Percentiles rank a stretch among this genome's conserved stretches.
These are phyloP conservation scores for Claviceps capensis DNA, from an alignment of 2,329 filamentous ascomycete species.

Conservation along the genomic window DNA sequence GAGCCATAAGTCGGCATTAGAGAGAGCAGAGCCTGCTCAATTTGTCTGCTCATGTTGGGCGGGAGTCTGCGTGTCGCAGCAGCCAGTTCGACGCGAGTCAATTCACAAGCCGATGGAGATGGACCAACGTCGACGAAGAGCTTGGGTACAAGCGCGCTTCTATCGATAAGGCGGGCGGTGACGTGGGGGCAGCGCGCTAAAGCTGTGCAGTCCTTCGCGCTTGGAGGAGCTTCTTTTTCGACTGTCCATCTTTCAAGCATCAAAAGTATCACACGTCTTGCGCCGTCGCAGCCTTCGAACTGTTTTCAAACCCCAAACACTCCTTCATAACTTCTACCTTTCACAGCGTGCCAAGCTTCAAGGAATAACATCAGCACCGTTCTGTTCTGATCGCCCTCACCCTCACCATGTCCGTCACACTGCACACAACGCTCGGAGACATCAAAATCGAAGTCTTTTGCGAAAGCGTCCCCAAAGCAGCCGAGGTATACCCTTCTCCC, in stretches of 20 bases:
- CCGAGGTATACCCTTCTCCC: slow-evolving; percentile 45
- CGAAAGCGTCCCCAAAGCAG: slow-evolving; percentile 83
- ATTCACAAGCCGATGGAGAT: not conserved
- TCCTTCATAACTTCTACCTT: not conserved
- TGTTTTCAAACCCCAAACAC: no score
- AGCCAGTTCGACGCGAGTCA: not conserved
- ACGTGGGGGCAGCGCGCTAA: no score
- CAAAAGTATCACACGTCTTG: no score
- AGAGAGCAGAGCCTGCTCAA: slow-evolving; percentile 60
- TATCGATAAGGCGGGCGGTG: no score
- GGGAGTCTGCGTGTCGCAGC: not conserved
- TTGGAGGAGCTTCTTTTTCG: no score
- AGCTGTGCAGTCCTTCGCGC: no score
- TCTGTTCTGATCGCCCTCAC: not conserved
- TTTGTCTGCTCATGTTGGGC: slow-evolving; percentile 52
- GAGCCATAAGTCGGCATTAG: slow-evolving; percentile 61
- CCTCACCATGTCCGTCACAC: slow-evolving; percentile 46
- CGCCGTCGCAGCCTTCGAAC: no score
- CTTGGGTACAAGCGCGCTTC: no score
- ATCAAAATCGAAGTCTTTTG: slow-evolving; percentile 96
- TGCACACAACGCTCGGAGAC: slow-evolving; percentile 81
- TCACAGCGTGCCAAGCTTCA: not conserved
- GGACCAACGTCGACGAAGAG: no score
- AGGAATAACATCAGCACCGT: not conserved
- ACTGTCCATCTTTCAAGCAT: no score